Conservation (phyloP, 495 filamentous ascomycete species). For the Hapsidospora chrysogenum region DNA sequence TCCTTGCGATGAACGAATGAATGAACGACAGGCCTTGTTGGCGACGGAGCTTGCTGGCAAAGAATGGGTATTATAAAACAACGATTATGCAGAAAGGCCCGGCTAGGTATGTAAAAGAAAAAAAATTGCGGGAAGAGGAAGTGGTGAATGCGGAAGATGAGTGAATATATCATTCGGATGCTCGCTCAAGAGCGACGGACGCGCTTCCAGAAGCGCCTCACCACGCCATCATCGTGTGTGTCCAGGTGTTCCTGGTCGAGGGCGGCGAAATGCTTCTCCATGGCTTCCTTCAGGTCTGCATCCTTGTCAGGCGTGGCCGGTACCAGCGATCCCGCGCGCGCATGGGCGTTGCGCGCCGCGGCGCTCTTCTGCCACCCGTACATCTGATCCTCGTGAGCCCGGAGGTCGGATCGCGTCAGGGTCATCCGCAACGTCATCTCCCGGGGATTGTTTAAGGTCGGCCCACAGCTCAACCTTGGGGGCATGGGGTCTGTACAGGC, state of each 20-base stretch:
- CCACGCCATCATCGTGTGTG: constrained; percentile 8
- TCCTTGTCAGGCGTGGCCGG: constrained; percentile 5
- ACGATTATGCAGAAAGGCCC: no score
- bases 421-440: constrained; percentile 97
- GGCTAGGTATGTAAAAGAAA: no score
- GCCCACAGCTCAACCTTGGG: constrained; percentile 5
- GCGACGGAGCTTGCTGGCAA: no score
- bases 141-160: no score
- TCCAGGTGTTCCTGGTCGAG: constrained; percentile 13
- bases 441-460: constrained; percentile 32
- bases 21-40: no score
- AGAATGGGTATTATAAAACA: no score
- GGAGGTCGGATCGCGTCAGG: constrained; percentile 72
- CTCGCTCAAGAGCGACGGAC: constrained; percentile 9
- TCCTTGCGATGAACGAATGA: no score
- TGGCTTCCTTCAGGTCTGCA: constrained; percentile 11
- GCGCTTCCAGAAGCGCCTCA: constrained; percentile 18
- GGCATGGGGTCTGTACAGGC: not conserved
- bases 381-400: constrained; percentile 45
- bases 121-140: no score
- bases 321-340: constrained; percentile 6
- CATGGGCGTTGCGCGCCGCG: constrained; percentile 9
- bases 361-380: constrained; percentile 38
- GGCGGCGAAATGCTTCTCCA: constrained; percentile 15
- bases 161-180: no score